Conservation (phyloP, 305 asterid species). For the Solanum hybrid region DNA sequence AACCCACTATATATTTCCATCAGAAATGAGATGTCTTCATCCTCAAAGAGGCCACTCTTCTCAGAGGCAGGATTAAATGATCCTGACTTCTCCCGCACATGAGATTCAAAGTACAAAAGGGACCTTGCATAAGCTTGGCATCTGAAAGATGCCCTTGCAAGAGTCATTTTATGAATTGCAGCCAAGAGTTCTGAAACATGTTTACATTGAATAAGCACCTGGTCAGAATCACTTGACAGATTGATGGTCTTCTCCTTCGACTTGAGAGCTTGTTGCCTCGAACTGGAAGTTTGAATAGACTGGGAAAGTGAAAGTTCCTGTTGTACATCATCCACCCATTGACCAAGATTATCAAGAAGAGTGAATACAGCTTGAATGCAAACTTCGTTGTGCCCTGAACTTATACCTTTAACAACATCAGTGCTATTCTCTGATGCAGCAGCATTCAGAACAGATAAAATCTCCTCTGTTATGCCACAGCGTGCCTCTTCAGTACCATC, state of each 20-base stretch:
- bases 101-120: constrained; percentile 80
- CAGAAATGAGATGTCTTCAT: constrained; percentile 75
- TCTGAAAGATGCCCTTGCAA: constrained; percentile 89
- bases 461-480: constrained; percentile 70
- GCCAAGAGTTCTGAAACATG: constrained; percentile 74
- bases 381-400: constrained; percentile 81
- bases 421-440: constrained; percentile 62
- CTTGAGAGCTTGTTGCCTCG: constrained; percentile 50
- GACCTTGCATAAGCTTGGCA: constrained; percentile 98
- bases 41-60: constrained; percentile 76
- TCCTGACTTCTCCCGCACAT: constrained; percentile 77
- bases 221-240: constrained; percentile 38
- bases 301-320: constrained; percentile 85
- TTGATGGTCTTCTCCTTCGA: constrained; percentile 43
- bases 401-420: constrained; percentile 38
- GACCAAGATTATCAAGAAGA: constrained; percentile 96
- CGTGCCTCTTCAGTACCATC: constrained; percentile 94
- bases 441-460: constrained; percentile 75
- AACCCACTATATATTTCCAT: constrained; percentile 90
- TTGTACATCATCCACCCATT: constrained; percentile 95
- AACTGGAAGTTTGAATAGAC: constrained; percentile 52
- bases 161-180: constrained; percentile 88
- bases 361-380: constrained; percentile 96
- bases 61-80: constrained; percentile 92
- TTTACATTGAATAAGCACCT: constrained; percentile 63